These are phyloP conservation scores for Colletotrichum filicis DNA, from an alignment of 2,329 filamentous ascomycete genomes.

Conservation along the genomic window DNA sequence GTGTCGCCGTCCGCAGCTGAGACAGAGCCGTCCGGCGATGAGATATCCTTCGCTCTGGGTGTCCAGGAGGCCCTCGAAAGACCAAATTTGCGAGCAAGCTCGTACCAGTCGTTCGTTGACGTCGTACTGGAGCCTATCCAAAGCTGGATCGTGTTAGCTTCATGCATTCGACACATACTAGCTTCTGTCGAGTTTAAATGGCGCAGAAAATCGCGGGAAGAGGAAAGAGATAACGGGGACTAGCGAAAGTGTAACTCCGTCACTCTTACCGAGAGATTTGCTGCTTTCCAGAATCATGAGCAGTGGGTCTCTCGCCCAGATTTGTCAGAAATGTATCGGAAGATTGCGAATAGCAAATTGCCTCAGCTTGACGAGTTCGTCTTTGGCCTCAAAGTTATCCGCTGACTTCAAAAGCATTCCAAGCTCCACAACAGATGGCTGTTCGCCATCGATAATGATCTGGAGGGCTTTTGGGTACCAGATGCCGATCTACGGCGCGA, in stretches of 20 bases:
- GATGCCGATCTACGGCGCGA: not conserved
- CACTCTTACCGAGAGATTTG: not conserved
- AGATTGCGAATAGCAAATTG: not conserved
- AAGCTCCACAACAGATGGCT: not conserved
- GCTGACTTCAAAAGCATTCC: not conserved
- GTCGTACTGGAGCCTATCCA: not conserved
- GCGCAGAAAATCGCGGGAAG: not conserved
- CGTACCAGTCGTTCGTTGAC: not conserved
- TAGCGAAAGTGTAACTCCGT: not conserved
- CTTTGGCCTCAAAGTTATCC: conserved; percentile 4
- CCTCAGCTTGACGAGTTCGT: not conserved
- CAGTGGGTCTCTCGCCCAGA: not conserved
- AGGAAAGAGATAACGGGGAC: not conserved
- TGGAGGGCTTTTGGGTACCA: not conserved
- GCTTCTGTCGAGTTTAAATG: not conserved
- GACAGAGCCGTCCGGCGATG: not conserved
- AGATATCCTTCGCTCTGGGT: not conserved
- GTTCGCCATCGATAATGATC: not conserved
- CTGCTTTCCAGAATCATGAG: not conserved
- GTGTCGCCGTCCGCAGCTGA: not conserved
- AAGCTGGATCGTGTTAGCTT: not conserved
- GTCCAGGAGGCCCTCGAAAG: not conserved
- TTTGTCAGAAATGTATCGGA: not conserved
- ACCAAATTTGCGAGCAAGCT: not conserved
- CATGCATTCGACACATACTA: not conserved